A percentile compares a stretch with the other conserved stretches of the same genome.
Conservation (phyloP, 495 filamentous ascomycete genomes). For the Cladorrhinum samala region DNA sequence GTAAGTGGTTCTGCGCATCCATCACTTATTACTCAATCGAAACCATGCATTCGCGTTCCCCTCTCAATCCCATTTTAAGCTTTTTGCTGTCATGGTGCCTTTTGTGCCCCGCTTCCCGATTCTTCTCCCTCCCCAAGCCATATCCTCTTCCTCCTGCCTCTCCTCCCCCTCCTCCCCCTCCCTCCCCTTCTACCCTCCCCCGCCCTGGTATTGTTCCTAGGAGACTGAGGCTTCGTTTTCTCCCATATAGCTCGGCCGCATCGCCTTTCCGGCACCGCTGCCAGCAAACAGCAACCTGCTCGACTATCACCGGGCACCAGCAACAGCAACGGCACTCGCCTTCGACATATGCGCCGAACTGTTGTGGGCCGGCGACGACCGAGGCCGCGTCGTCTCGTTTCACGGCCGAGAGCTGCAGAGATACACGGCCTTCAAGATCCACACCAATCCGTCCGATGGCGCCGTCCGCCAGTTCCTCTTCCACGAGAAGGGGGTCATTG, state of each 20-base stretch:
- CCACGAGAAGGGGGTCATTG: conserved; percentile 79
- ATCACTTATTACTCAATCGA: too few relatives aligned
- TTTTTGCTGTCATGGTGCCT: background rate
- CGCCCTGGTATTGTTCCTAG: too few relatives aligned
- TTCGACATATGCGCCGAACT: conserved; percentile 88
- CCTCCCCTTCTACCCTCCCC: too few relatives aligned
- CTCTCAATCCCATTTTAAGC: background rate
- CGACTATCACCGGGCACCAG: background rate
- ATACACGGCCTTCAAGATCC: conserved; percentile 65
- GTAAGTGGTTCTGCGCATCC: too few relatives aligned
- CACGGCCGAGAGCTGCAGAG: conserved; percentile 70
- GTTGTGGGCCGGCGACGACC: conserved; percentile 77
- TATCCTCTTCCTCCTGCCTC: too few relatives aligned
- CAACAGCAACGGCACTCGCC: conserved; percentile 59
- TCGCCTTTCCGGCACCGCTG: conserved; percentile 62
- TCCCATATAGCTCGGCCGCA: conserved; percentile 56
- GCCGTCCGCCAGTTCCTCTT: conserved; percentile 74
- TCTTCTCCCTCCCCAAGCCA: background rate
- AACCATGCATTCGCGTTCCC: too few relatives aligned
- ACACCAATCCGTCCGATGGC: conserved; percentile 56
- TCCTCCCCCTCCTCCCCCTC: too few relatives aligned
- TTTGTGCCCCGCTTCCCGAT: background rate
- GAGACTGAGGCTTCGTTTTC: too few relatives aligned
- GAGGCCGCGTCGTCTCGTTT: conserved; percentile 84
- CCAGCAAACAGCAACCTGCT: conserved; percentile 55